Evolutionary conservation across 306 rosid species (phyloP).

Genomic region (Hylodesmum podocarpum): DNA sequence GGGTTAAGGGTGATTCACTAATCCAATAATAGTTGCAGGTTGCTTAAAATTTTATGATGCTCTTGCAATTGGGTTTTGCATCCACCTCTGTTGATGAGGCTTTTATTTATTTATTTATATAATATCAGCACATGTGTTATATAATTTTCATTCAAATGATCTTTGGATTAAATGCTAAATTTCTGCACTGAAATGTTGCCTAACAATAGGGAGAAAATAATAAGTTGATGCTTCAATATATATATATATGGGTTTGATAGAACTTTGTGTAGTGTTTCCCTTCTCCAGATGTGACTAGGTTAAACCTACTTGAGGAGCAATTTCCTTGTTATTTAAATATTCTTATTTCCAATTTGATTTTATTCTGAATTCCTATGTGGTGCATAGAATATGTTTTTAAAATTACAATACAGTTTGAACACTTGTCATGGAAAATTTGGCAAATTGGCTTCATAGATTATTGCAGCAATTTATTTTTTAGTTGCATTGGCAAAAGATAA

Average conservation of each 20-base stretch:
- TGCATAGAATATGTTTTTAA: not conserved
- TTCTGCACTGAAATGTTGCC: not conserved
- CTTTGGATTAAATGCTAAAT: not conserved
- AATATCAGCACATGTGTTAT: not conserved
- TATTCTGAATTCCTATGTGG: not conserved
- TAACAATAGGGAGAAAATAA: not conserved
- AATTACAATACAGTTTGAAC: conserved; percentile 6
- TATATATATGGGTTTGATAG: not conserved
- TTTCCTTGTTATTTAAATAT: not conserved
- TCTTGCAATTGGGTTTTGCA: conserved; percentile 9
- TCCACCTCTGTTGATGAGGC: not conserved
- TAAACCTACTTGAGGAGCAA: not conserved
- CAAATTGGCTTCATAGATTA: conserved; percentile 1
- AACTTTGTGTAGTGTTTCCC: not conserved
- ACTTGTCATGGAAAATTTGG: not conserved
- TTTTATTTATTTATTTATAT: not conserved
- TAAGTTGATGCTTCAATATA: not conserved
- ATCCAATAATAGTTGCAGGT: not conserved
- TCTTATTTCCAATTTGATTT: not conserved
- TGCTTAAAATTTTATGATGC: not conserved
- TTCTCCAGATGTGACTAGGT: not conserved
- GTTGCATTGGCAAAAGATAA: not conserved
- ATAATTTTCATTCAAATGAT: not conserved
- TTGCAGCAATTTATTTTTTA: not conserved
- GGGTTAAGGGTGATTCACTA: not conserved